These are phyloP conservation scores for Fusarium temperatum DNA, from an alignment of 2,329 filamentous ascomycete genomes.

Conservation along the genomic window DNA sequence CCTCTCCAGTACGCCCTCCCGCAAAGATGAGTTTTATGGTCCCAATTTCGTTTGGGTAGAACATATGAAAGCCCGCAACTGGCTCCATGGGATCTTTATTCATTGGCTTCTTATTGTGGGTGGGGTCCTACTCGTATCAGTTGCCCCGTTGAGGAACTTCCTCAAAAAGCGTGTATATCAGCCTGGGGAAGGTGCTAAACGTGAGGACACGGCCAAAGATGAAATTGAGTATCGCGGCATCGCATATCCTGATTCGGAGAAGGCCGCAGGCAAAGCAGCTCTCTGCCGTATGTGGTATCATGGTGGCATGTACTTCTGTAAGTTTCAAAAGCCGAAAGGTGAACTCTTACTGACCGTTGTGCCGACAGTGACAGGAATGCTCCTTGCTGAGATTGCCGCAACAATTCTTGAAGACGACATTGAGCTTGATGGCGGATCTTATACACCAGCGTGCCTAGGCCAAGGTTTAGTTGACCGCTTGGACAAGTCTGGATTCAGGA, in stretches of 20 bases:
- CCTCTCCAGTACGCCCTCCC: conserved; percentile 55
- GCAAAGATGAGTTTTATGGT: conserved; percentile 62
- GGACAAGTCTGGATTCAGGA: conserved; percentile 67
- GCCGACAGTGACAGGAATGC: conserved; percentile 68
- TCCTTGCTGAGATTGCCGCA: conserved; percentile 70
- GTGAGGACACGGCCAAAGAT: conserved; percentile 65
- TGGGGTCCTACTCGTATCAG: conserved; percentile 54
- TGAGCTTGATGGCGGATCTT: conserved; percentile 70
- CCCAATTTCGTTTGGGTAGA: conserved; percentile 68
- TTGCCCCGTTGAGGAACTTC: conserved; percentile 57
- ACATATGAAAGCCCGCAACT: conserved; percentile 61
- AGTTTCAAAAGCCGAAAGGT: conserved; percentile 46
- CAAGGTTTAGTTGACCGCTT: conserved; percentile 72
- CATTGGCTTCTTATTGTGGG: conserved; percentile 60
- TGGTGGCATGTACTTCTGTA: conserved; percentile 72
- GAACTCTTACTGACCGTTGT: conserved; percentile 3
- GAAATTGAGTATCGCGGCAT: conserved; percentile 71
- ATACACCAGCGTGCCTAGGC: conserved; percentile 77
- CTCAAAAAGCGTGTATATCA: conserved; percentile 56
- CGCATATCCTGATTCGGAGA: conserved; percentile 67
- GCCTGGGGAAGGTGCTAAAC: conserved; percentile 64
- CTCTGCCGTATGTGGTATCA: conserved; percentile 63
- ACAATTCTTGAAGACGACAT: conserved; percentile 71
- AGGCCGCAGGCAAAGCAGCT: conserved; percentile 57
- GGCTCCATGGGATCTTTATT: conserved; percentile 58